Conservation (phyloP, 306 rosid species). For the Lathyrus tuberosus region DNA sequence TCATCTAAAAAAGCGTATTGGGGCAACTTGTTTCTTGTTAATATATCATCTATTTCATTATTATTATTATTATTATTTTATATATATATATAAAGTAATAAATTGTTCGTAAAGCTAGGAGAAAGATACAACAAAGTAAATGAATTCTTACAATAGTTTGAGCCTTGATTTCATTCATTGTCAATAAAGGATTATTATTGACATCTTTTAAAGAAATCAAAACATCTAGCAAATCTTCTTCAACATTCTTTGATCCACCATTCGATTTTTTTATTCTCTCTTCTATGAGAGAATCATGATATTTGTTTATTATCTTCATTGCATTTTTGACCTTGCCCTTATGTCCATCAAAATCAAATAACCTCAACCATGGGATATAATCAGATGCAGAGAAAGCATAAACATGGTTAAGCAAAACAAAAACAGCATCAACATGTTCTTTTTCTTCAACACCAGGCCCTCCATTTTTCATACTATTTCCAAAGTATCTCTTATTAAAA, state of each 20-base stretch:
- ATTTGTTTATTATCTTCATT: constrained; percentile 18
- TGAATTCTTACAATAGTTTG: constrained; percentile 22
- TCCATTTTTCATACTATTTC: background rate
- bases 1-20: too few relatives aligned
- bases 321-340: constrained; percentile 24
- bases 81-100: too few relatives aligned
- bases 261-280: constrained; percentile 43
- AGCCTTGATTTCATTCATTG: constrained; percentile 51
- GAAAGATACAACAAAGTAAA: background rate
- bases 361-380: constrained; percentile 25
- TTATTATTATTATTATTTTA: too few relatives aligned
- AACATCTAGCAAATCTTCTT: constrained; percentile 52
- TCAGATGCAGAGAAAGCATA: background rate
- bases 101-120: background rate
- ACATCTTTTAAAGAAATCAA: constrained; percentile 39
- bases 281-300: constrained; percentile 44
- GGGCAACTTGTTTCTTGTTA: too few relatives aligned
- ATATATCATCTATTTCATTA: too few relatives aligned
- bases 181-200: constrained; percentile 26
- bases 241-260: constrained; percentile 36
- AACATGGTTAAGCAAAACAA: background rate
- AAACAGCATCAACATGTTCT: background rate
- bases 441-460: background rate
- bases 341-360: constrained; percentile 47
- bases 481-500: constrained; percentile 3